phyloP scores from a whole-genome alignment of 129 eudicot species.

The Helianthus tuberosus region DNA sequence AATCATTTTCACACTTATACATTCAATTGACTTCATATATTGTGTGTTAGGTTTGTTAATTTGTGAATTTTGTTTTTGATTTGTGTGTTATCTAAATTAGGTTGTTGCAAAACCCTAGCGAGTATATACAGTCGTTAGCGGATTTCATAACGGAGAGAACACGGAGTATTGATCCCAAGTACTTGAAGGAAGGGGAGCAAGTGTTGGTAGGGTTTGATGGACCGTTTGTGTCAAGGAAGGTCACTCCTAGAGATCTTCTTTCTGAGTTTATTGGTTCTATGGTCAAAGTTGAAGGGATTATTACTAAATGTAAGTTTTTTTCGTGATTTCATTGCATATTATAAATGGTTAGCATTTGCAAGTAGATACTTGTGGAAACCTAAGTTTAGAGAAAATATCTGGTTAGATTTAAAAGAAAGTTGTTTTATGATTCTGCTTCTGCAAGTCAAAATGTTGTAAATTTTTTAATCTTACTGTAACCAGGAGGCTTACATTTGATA shows the following conservation, averaged over 20 bases:
- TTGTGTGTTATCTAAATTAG: conserved; percentile 29
- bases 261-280: conserved; percentile 90
- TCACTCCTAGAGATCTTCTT: conserved; percentile 90
- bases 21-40: not conserved
- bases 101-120: conserved; percentile 76
- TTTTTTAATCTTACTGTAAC: not conserved
- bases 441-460: not conserved
- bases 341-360: not conserved
- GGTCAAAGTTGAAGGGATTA: conserved; percentile 95
- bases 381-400: not conserved
- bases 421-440: not conserved
- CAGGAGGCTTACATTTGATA: not conserved
- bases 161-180: conserved; percentile 69
- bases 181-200: conserved; percentile 90
- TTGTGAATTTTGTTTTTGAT: not conserved
- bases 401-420: not conserved
- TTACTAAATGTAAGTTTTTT: conserved; percentile 72
- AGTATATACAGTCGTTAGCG: conserved; percentile 76
- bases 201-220: conserved; percentile 89
- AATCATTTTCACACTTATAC: not conserved
- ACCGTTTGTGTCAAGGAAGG: conserved; percentile 93
- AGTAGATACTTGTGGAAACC: not conserved
- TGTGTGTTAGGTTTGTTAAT: not conserved
- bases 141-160: conserved; percentile 83
- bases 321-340: not conserved